Evolutionary conservation across 176 grass and related monocot genomes (phyloP), one percentile per base, ranked within the genome.

Genomic region (Alloteropsis semialata): DNA sequence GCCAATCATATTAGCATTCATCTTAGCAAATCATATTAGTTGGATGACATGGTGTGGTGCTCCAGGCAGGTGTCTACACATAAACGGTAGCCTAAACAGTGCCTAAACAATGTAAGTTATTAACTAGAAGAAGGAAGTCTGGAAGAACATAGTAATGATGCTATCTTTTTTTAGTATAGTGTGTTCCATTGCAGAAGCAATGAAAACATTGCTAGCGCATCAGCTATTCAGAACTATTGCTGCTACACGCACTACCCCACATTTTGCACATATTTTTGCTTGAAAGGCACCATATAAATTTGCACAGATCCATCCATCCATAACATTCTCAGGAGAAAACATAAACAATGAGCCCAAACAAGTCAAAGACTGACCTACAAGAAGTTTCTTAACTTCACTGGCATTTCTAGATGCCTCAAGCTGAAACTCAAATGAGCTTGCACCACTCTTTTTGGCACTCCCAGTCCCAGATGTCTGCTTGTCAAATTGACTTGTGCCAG

Each of bases 361-460:
- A 58, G 76, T 69, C 38, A 68, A 72, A 46, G 42, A 76, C 85
- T 92, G 78, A 99, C 96, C 93, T 77, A 99, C 88, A 69, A 99
- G 77, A 85, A 99, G 82, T 87, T 99, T 99, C 84, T 99, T 99
- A 65, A 96, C 91, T 70, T 99, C 93, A 78, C 84, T 91, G 75
- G 96, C 93, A 90, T 94, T 99, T 79, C 93, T 94, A 69, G 93
- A 88, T 81, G 91, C 93, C 72, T 96, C 96, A 79, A 99, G 73
- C 63, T 93, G 91, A 69, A 71, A 78, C 42, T 93, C 87, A 62
- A 93, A 97, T 69, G 89, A 82, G 67, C 81, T 87, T 28, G 83
- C 8, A 41, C 72, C 9, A 16, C 49, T 63, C 32, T 71, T 89
- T 54, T 79, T 94, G 4, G 48, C 60, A 81, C 77, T 86, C 33